Percentiles rank a stretch among this genome's conserved stretches.
Evolutionary conservation across 352 stramenopile genomes (phyloP).

Genomic region (Pythium catenulatum): DNA sequence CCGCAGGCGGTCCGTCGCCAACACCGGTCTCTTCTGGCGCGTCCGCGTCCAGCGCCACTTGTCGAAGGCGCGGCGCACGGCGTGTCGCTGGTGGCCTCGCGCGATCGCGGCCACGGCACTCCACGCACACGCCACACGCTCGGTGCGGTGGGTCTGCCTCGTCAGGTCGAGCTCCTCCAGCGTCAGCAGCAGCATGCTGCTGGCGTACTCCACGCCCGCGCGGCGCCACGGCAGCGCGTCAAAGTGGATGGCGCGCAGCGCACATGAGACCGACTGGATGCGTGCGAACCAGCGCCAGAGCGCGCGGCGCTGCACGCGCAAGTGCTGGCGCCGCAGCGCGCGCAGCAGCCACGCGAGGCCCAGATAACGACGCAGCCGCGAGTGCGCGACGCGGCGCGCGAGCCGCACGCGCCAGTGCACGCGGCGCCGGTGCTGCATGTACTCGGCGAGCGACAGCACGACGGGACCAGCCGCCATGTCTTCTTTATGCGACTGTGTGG

Average conservation of each 20-base stretch:
- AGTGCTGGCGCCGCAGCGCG: slow-evolving; percentile 60
- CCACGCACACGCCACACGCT: slow-evolving; percentile 14
- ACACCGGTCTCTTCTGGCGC: slow-evolving; percentile 4
- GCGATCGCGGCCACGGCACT: slow-evolving; percentile 32
- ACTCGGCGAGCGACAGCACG: slow-evolving; percentile 8
- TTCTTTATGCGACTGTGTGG: not conserved
- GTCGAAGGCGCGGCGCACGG: slow-evolving; percentile 49
- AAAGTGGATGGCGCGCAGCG: slow-evolving; percentile 58
- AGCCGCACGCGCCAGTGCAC: slow-evolving; percentile 30
- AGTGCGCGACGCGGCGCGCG: not conserved
- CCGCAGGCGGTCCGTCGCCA: too few species aligned
- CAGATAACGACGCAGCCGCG: slow-evolving; percentile 2
- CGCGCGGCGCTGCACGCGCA: slow-evolving; percentile 51
- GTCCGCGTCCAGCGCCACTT: slow-evolving; percentile 16
- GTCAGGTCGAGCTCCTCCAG: slow-evolving; percentile 63
- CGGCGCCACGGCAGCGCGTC: slow-evolving; percentile 48
- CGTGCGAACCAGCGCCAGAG: slow-evolving; percentile 74
- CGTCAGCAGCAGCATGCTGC: slow-evolving; percentile 61
- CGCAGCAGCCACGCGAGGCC: slow-evolving; percentile 53
- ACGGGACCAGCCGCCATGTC: not conserved
- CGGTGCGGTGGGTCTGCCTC: slow-evolving; percentile 32
- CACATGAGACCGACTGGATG: slow-evolving; percentile 54
- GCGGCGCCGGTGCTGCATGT: not conserved
- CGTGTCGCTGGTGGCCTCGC: not conserved
- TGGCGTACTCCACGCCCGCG: slow-evolving; percentile 15